phyloP scores from a whole-genome alignment of 1,139 yeast genomes.

The Saccharomyces pastorianus region DNA sequence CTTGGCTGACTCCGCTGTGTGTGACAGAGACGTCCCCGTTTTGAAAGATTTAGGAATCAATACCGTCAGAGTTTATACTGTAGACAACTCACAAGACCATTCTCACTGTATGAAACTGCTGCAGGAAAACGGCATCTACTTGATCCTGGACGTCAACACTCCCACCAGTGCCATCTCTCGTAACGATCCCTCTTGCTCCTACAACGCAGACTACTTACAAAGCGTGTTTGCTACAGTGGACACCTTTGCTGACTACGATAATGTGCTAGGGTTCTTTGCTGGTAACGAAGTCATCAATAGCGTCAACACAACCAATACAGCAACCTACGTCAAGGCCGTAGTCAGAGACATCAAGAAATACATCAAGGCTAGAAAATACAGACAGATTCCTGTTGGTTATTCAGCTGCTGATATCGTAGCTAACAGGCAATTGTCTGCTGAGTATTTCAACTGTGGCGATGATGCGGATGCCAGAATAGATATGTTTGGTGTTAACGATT shows the following conservation, averaged over 20 bases:
- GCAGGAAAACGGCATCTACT: constrained; percentile 85
- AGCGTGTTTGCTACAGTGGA: constrained; percentile 58
- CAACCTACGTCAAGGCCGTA: constrained; percentile 85
- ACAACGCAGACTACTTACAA: constrained; percentile 45
- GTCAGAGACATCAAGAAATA: constrained; percentile 78
- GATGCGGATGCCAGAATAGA: constrained; percentile 53
- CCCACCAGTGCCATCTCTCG: constrained; percentile 64
- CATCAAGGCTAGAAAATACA: constrained; percentile 54
- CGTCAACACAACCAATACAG: constrained; percentile 62
- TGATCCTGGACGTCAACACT: constrained; percentile 69
- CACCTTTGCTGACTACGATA: constrained; percentile 59
- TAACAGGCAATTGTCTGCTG: constrained; percentile 65
- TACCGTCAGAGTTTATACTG: constrained; percentile 81
- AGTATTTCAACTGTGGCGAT: constrained; percentile 79
- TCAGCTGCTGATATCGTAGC: constrained; percentile 76
- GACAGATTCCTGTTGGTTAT: constrained; percentile 80
- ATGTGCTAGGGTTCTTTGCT: constrained; percentile 84
- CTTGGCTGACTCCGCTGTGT: constrained; percentile 42
- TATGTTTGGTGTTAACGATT: constrained; percentile 87
- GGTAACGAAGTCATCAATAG: constrained; percentile 87
- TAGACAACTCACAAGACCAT: constrained; percentile 76
- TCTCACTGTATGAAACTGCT: constrained; percentile 84
- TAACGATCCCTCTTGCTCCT: constrained; percentile 46
- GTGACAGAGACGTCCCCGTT: constrained; percentile 55
- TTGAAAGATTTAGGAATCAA: constrained; percentile 40